A percentile compares a stretch with the other conserved stretches of the same genome.
phyloP scores from a whole-genome alignment of 2,329 filamentous ascomycete species.

The Orbilia brochopaga region DNA sequence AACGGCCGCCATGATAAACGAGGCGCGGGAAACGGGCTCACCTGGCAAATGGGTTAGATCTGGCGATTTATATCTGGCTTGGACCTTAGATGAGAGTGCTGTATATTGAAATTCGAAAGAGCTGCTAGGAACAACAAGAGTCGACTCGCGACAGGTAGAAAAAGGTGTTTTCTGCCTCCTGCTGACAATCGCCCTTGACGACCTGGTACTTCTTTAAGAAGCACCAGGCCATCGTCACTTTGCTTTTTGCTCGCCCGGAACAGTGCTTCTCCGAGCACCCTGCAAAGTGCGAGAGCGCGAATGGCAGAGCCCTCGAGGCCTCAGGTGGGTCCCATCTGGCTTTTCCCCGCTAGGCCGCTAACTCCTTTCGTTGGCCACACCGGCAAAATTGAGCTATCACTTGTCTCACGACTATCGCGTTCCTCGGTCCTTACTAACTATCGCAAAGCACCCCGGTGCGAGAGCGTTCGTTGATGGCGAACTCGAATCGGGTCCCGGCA shows the following conservation, averaged over 20 bases:
- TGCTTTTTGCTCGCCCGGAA: conserved; percentile 38
- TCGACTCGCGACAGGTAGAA: background rate
- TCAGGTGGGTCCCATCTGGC: background rate
- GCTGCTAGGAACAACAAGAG: background rate
- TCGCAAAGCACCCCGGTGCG: background rate
- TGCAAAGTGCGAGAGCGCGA: background rate
- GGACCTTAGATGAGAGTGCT: no score
- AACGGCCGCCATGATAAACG: conserved; percentile 15
- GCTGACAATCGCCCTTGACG: conserved; percentile 20
- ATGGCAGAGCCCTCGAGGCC: no score
- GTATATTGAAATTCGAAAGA: no score
- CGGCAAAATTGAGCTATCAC: background rate
- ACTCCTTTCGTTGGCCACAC: background rate
- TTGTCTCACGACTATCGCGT: background rate
- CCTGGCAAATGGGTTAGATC: background rate
- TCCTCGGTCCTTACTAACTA: background rate
- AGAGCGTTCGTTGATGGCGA: background rate
- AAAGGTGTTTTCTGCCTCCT: conserved; percentile 11
- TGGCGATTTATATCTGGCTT: no score
- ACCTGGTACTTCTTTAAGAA: conserved; percentile 45
- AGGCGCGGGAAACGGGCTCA: conserved; percentile 1
- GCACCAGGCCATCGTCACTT: conserved; percentile 31
- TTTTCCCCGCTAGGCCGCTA: background rate
- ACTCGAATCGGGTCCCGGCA: background rate
- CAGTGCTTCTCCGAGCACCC: background rate